These are phyloP conservation scores for Besnoitia besnoiti DNA, from an alignment of 169 alveolate species.

Conservation along the genomic window DNA sequence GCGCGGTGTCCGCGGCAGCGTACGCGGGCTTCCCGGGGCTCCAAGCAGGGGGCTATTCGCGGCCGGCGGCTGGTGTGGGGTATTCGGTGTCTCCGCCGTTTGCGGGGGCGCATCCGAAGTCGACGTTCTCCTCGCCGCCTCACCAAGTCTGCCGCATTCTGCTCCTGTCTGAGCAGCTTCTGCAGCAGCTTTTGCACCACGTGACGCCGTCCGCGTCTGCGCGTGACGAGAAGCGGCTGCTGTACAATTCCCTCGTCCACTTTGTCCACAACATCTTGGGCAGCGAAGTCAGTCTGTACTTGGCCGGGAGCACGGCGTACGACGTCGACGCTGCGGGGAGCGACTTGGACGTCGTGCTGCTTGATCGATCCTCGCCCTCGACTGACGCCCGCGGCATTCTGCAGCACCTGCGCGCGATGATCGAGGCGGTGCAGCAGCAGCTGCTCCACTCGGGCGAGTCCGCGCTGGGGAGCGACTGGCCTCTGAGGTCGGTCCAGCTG, in stretches of 20 bases:
- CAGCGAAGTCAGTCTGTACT: conserved; percentile 71
- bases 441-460: conserved; percentile 46
- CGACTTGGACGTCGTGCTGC: conserved; percentile 81
- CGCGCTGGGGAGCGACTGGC: conserved; percentile 60
- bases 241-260: conserved; percentile 60
- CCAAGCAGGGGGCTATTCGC: background rate
- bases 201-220: conserved; percentile 62
- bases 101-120: background rate
- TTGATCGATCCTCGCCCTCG: conserved; percentile 36
- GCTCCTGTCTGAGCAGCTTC: conserved; percentile 53
- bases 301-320: conserved; percentile 84
- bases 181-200: conserved; percentile 59
- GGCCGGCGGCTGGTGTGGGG: background rate
- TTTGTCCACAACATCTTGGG: conserved; percentile 75
- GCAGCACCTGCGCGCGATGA: conserved; percentile 72
- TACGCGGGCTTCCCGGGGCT: background rate
- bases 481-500: conserved; percentile 69
- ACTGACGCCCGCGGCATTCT: conserved; percentile 74
- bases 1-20: too few relatives aligned
- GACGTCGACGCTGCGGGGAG: conserved; percentile 81
- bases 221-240: conserved; percentile 49
- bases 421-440: conserved; percentile 69
- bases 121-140: background rate
- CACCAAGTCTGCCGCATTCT: conserved; percentile 43
- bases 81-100: background rate